A percentile compares a stretch with the other conserved stretches of the same genome.
phyloP scores from a whole-genome alignment of 345 rosid species.

The Psidium guajava region DNA sequence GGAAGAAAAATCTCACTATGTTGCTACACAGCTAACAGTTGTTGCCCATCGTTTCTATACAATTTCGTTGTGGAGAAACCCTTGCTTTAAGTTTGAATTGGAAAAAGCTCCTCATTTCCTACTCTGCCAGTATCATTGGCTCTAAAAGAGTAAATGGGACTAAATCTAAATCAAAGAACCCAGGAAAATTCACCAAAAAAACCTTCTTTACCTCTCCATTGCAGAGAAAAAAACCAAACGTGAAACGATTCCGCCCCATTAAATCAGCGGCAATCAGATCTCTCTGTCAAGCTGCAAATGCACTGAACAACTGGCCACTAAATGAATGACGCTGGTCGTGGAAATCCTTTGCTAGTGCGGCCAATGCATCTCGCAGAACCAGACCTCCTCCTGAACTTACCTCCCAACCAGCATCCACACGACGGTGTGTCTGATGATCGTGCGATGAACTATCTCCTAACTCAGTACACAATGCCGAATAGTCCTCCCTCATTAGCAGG shows the following conservation, averaged over 20 bases:
- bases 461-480: slow-evolving; percentile 33
- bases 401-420: not conserved
- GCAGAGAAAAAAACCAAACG: not conserved
- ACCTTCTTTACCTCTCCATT: not conserved
- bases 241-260: not conserved
- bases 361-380: slow-evolving; percentile 28
- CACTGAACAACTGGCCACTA: not conserved
- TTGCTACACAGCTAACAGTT: not conserved
- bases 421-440: slow-evolving; percentile 1
- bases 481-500: slow-evolving; percentile 50
- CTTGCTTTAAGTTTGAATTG: not conserved
- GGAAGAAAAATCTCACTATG: not conserved
- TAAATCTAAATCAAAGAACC: not conserved
- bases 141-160: not conserved
- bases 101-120: not conserved
- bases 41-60: not conserved
- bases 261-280: not conserved
- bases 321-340: not conserved
- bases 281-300: not conserved
- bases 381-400: slow-evolving; percentile 15
- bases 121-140: not conserved
- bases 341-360: slow-evolving; percentile 15
- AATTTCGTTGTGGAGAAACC: not conserved
- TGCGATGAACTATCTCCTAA: slow-evolving; percentile 11
- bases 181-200: not conserved